Percentiles rank a stretch among this genome's conserved stretches.
Conservation (phyloP, 2,329 filamentous ascomycete genomes). For the Capronia coronata region DNA sequence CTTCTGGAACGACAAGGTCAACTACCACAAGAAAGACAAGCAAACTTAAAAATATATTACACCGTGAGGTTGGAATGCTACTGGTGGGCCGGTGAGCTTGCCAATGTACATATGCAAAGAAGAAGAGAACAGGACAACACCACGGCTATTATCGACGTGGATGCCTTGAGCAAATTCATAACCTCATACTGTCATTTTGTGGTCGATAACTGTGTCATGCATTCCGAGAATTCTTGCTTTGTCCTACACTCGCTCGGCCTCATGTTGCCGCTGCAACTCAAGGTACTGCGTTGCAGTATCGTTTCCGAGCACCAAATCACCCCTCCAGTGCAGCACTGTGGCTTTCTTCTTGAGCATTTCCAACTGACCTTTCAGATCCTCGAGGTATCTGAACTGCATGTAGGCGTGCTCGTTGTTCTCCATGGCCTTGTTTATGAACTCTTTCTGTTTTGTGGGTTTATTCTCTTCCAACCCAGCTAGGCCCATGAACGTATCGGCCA, state of each 20-base stretch:
- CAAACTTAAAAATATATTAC: slow-evolving; percentile 32
- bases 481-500: slow-evolving; percentile 75
- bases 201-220: too few species aligned
- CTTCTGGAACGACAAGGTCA: slow-evolving; percentile 90
- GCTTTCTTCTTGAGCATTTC: slow-evolving; percentile 79
- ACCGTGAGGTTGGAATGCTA: neutral
- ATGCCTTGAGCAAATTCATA: neutral
- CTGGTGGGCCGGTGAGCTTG: neutral
- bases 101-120: slow-evolving; percentile 18
- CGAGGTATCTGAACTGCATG: slow-evolving; percentile 57
- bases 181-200: neutral
- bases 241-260: slow-evolving; percentile 18
- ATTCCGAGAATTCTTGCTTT: too few species aligned
- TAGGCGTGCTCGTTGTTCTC: slow-evolving; percentile 59
- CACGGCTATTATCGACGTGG: neutral
- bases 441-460: slow-evolving; percentile 41
- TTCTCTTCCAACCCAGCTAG: slow-evolving; percentile 53
- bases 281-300: slow-evolving; percentile 59
- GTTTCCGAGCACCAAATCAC: slow-evolving; percentile 58
- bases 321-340: slow-evolving; percentile 63
- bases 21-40: slow-evolving; percentile 96
- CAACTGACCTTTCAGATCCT: slow-evolving; percentile 64
- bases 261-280: slow-evolving; percentile 46
- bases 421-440: slow-evolving; percentile 54
- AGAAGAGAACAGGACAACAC: slow-evolving; percentile 3